Evolutionary conservation across 75 land plant species (phyloP).

Genomic region (Pinus tabuliformis): DNA sequence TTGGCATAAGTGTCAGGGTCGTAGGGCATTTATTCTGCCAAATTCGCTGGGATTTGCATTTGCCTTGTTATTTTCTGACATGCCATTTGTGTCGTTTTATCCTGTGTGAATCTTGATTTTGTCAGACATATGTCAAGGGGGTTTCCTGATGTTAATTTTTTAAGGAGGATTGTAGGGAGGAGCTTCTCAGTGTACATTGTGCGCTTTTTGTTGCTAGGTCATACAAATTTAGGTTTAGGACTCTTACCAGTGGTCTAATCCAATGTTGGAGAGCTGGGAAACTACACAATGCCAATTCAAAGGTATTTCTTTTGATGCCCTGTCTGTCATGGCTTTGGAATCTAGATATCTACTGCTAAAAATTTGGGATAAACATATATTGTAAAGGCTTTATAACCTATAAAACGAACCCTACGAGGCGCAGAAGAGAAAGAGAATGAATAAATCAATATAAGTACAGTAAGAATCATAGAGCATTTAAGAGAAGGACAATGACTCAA

Average conservation of each 20-base stretch:
- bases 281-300: conserved; percentile 90
- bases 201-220: conserved; percentile 43
- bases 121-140: not conserved
- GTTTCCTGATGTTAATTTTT: not conserved
- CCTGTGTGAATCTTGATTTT: not conserved
- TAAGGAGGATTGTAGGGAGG: not conserved
- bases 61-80: no score
- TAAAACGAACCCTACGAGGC: no score
- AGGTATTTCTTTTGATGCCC: conserved; percentile 35
- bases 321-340: not conserved
- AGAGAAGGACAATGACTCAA: no score
- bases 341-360: not conserved
- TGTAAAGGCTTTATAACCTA: no score
- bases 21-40: not conserved
- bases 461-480: no score
- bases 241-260: conserved; percentile 60
- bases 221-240: conserved; percentile 70
- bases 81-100: no score
- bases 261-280: conserved; percentile 86
- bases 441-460: no score
- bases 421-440: no score
- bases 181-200: not conserved
- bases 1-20: not conserved
- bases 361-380: not conserved
- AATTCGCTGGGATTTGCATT: no score